phyloP scores from a whole-genome alignment of 495 filamentous ascomycete species.

The Talaromyces nanjingensis region DNA sequence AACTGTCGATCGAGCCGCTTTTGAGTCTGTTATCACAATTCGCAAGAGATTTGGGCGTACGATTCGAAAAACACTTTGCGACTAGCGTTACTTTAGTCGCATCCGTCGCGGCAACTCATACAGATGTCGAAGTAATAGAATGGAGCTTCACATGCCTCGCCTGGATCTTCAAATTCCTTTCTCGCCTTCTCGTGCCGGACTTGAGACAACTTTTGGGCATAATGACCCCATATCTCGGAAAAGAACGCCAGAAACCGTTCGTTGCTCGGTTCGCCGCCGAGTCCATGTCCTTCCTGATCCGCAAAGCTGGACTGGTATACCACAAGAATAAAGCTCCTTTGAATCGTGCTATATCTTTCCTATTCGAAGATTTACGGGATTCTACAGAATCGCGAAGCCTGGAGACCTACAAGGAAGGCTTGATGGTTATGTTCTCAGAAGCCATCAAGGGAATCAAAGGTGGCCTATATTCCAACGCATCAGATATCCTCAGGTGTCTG shows the following conservation, averaged over 20 bases:
- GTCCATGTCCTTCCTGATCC: constrained; percentile 85
- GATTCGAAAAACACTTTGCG: constrained; percentile 82
- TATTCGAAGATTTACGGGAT: constrained; percentile 57
- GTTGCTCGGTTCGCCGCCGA: constrained; percentile 90
- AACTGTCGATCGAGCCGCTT: constrained; percentile 73
- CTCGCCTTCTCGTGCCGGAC: constrained; percentile 75
- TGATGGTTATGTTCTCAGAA: constrained; percentile 87
- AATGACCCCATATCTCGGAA: constrained; percentile 81
- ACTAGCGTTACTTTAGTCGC: constrained; percentile 61
- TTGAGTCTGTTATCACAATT: constrained; percentile 80
- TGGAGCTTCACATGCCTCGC: constrained; percentile 95
- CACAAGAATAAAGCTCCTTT: constrained; percentile 64
- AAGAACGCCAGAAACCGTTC: constrained; percentile 70
- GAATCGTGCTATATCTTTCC: constrained; percentile 58
- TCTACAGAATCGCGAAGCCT: constrained; percentile 42
- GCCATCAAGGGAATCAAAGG: constrained; percentile 76
- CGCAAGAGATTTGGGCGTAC: constrained; percentile 81
- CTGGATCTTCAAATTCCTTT: constrained; percentile 96
- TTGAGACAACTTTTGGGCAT: constrained; percentile 74
- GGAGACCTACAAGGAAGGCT: constrained; percentile 64
- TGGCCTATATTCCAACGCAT: constrained; percentile 72
- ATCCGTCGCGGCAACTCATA: constrained; percentile 54
- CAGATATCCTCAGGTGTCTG: constrained; percentile 60
- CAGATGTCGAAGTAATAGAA: constrained; percentile 74
- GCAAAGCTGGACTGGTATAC: constrained; percentile 72